A percentile compares a stretch with the other conserved stretches of the same genome.
phyloP scores from a whole-genome alignment of 2,329 filamentous ascomycete species.

The Arthrobotrys pseudoclavata region DNA sequence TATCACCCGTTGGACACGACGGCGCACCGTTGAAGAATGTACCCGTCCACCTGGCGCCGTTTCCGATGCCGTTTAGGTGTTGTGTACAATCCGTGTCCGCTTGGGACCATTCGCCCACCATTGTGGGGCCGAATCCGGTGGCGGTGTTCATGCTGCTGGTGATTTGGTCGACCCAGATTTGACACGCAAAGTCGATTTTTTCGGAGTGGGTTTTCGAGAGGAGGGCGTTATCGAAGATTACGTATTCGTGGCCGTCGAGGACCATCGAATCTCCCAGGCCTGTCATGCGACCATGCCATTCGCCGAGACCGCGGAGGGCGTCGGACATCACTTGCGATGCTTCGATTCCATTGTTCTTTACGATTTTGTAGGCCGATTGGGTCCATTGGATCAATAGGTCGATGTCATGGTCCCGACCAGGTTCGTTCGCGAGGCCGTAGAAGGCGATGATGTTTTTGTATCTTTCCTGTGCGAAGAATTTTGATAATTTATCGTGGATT shows the following conservation, averaged over 20 bases:
- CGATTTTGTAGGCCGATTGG: conserved; percentile 76
- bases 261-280: conserved; percentile 78
- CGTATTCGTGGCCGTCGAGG: conserved; percentile 99
- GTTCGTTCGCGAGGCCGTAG: conserved; percentile 96
- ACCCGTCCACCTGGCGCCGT: conserved; percentile 91
- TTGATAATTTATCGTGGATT: conserved; percentile 87
- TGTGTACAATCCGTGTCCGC: conserved; percentile 94
- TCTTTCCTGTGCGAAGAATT: conserved; percentile 92
- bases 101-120: conserved; percentile 97
- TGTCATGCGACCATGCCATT: conserved; percentile 89
- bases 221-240: conserved; percentile 94
- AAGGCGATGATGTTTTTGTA: conserved; percentile 93
- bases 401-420: conserved; percentile 80
- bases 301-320: conserved; percentile 89
- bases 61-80: conserved; percentile 85
- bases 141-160: conserved; percentile 77
- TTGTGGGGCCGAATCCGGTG: conserved; percentile 90
- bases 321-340: conserved; percentile 87
- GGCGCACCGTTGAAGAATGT: conserved; percentile 78
- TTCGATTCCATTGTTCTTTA: conserved; percentile 80
- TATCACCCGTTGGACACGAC: conserved; percentile 76
- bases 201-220: conserved; percentile 83
- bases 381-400: conserved; percentile 84
- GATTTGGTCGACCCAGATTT: conserved; percentile 88
- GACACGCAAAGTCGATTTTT: conserved; percentile 89